Evolutionary conservation across 176 grass and related monocot genomes (phyloP), one percentile per base, ranked within the genome.

Genomic region (Zizania latifolia): DNA sequence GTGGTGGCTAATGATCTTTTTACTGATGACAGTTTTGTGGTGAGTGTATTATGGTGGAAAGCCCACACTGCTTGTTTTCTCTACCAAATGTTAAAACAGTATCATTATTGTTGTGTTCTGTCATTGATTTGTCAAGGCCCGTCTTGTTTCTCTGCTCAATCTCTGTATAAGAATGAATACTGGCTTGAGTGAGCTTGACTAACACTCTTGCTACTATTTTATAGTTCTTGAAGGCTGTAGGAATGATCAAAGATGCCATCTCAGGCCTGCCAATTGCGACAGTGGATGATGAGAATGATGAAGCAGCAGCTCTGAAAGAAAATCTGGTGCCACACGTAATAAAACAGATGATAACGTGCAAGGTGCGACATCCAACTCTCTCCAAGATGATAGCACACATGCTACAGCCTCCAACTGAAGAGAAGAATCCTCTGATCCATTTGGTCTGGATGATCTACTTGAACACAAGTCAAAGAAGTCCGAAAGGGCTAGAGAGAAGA

Each of bases 11-110:
- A 99, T 82, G 95, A 99, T 79, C 91, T 99, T n/a, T 89, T 79
- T 29, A 94, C 95, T 34, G 95, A 99, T 62, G 95, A 99, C 36
- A 99, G 95, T 75, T 99, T 99, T 88, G 89, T 99, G 95, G 95
- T 98, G 80, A 57, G 95, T 81, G 65, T 69, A 67, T 19, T 19
- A 8, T 33, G 62, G 10, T 71, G 8, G 45, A 58, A 51, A 0
- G 0, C 55, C 3, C 2, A 7, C 54, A 27, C 8, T 81, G 10
- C 37, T 38, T 75, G 24, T 57, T 63, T 65, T 58, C 0, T 43
- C 19, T 27, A 19, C n/a, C 4, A 23, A 74, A 8, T 68, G 17
- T 77, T 19, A 33, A 68, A 39, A 8, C 9, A 14, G 19, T 60
- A 10, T 57, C 62, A 1, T 14, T 80, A 1, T 13, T 68, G 33